Evolutionary conservation across 352 stramenopile species (phyloP), one percentile per base, ranked within the genome.

Genomic region (Pythium biforme): DNA sequence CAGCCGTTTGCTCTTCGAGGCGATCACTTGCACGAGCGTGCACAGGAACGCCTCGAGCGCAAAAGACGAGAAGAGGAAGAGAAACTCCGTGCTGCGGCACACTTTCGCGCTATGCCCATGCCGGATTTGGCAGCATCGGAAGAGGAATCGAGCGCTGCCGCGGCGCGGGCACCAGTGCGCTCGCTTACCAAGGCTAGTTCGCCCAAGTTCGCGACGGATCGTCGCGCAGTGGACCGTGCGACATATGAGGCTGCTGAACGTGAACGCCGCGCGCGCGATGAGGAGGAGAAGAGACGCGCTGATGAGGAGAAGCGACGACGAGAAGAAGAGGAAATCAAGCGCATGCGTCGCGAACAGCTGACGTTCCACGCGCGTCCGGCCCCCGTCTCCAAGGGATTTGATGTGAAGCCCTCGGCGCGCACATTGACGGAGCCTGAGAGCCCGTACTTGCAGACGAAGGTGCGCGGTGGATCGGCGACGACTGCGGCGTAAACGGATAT

Each of bases 91-190:
- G 70, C 69, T 5, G 63, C 74, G 19, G 62, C 64, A 12, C 68
- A 74, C 1, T 90, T 93, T 67, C 75, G 74, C 19, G 83, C 83
- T 25, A 89, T 74, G 62, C 83, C 83, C 8, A 90, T 92, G 81
- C 81, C 83, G 6, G 59, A 77, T 73, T 37, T 26, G 58, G 26
- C 27, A 25, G 67, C 47, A 48, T 53, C 34, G 41, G 59, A 59
- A 26, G 55, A 62, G 12, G 52, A 49, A 43, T 47, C n/a, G 4
- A 31, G 33, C 17, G 52, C 23, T 17, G 39, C 37, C 2, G 22
- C 39, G 8, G 22, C 23, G 17, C 55, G 50, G 1, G 52, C 54
- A 23, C 64, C 64, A 22, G 60, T 37, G 4, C 49, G 60, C 7
- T 55, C 45, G 19, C 46, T 69, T 7, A 73, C 66, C 5, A 62